Percentiles rank a stretch among this genome's conserved stretches.
Evolutionary conservation across 2,329 filamentous ascomycete genomes (phyloP).

Genomic region (Paraphoma chrysanthemicola): DNA sequence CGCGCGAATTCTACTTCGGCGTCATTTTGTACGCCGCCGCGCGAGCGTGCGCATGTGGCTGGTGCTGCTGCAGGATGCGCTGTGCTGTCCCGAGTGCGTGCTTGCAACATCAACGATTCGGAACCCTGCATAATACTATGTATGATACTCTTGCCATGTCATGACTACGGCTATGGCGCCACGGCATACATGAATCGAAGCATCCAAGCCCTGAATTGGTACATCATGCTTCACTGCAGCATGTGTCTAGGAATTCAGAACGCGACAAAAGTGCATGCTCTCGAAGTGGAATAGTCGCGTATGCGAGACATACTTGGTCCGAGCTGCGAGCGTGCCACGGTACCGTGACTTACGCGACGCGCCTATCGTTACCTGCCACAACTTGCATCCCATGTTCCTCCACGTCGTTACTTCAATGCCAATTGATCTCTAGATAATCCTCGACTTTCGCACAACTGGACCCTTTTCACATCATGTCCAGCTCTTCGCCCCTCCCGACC

Average conservation of each 20-base stretch:
- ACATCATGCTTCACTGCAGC: no score
- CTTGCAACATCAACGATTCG: background rate
- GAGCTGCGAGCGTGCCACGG: conserved; percentile 1
- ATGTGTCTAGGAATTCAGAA: background rate
- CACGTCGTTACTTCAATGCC: conserved; percentile 14
- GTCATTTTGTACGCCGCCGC: no score
- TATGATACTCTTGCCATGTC: no score
- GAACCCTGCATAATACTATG: background rate
- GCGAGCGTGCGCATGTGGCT: background rate
- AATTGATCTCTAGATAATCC: conserved; percentile 12
- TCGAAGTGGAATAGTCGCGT: background rate
- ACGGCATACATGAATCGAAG: no score
- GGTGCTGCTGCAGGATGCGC: background rate
- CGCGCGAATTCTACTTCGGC: no score
- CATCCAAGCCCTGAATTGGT: no score
- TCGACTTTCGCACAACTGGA: conserved; percentile 6
- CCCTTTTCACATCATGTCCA: conserved; percentile 19
- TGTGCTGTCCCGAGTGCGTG: background rate
- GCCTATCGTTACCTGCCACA: conserved; percentile 34
- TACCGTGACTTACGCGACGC: conserved; percentile 9
- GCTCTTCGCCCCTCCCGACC: conserved; percentile 34
- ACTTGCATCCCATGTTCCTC: conserved; percentile 21
- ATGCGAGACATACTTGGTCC: conserved; percentile 13
- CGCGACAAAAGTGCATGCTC: background rate
- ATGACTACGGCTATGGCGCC: no score